These are phyloP conservation scores for Saccharomyces hybrid DNA, from an alignment of 1,139 yeast species.

Conservation along the genomic window DNA sequence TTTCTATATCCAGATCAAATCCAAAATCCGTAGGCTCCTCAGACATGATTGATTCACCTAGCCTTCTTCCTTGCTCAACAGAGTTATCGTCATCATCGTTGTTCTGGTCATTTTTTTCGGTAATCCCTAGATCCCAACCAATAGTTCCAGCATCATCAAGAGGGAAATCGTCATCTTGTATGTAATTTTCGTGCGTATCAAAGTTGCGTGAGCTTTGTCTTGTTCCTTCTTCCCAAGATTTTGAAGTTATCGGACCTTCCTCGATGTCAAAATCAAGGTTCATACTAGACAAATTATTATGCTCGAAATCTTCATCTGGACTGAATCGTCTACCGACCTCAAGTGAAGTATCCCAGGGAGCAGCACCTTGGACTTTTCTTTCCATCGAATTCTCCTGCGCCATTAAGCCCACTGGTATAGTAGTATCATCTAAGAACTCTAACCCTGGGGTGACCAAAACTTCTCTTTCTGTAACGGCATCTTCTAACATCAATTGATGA, in stretches of 20 bases:
- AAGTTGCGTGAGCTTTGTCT: conserved; percentile 37
- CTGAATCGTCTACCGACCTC: conserved; percentile 30
- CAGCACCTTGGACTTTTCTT: conserved; percentile 29
- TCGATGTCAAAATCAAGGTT: conserved; percentile 30
- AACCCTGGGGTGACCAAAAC: conserved; percentile 60
- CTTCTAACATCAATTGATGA: conserved; percentile 55
- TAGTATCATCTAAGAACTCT: conserved; percentile 34
- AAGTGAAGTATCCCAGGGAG: conserved; percentile 30
- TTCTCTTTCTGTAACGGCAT: conserved; percentile 74
- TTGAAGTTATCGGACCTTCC: conserved; percentile 12
- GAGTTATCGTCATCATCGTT: conserved; percentile 38
- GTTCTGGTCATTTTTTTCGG: conserved; percentile 33
- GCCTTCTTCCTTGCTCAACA: conserved; percentile 37
- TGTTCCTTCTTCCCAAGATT: conserved; percentile 54
- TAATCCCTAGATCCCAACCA: conserved; percentile 12
- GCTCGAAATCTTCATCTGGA: conserved; percentile 36
- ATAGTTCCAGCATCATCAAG: conserved; percentile 12
- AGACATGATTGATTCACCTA: conserved; percentile 3
- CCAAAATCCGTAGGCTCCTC: conserved; percentile 27
- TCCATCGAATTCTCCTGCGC: conserved; percentile 20
- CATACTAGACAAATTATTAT: conserved; percentile 21
- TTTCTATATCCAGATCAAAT: conserved; percentile 29
- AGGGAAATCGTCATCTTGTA: conserved; percentile 14
- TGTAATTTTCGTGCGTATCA: conserved; percentile 7
- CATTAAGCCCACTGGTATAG: conserved; percentile 15